A percentile compares a stretch with the other conserved stretches of the same genome.
Conservation (phyloP, 441 rosid genomes). For the Syzygium malaccense region DNA sequence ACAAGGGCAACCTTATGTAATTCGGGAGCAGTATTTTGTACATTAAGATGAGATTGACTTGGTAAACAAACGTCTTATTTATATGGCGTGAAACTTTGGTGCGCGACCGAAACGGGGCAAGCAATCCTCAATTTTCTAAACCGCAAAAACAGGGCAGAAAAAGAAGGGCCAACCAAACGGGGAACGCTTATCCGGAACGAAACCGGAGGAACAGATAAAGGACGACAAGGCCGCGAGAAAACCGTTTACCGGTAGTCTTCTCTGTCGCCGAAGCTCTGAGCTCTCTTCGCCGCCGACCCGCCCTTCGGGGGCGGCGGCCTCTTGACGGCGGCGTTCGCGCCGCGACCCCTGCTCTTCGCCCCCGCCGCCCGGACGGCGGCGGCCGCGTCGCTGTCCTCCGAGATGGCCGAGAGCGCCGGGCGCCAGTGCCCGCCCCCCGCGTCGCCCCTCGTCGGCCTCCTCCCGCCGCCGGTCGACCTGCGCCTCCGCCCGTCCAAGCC, state of each 20-base stretch:
- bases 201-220: background rate
- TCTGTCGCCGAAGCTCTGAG: background rate
- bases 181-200: background rate
- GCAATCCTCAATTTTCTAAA: background rate
- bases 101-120: background rate
- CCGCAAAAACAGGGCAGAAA: background rate
- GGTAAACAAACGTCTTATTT: background rate
- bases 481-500: background rate
- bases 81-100: background rate
- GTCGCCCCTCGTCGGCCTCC: background rate
- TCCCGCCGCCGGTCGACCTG: background rate
- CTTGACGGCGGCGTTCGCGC: background rate
- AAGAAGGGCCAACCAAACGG: background rate
- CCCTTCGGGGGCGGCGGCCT: background rate
- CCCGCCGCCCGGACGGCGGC: background rate
- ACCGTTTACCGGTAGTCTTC: background rate
- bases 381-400: slow-evolving; percentile 13
- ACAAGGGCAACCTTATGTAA: background rate
- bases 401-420: slow-evolving; percentile 22
- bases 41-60: background rate
- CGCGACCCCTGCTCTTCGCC: background rate
- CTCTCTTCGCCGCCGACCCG: background rate
- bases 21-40: accelerated
- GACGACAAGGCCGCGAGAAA: background rate
- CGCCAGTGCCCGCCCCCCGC: slow-evolving; percentile 7